Evolutionary conservation across 1,284 basidiomycete species (phyloP), one percentile per base, ranked within the genome.

Genomic region (Rhodotorula sp.): DNA sequence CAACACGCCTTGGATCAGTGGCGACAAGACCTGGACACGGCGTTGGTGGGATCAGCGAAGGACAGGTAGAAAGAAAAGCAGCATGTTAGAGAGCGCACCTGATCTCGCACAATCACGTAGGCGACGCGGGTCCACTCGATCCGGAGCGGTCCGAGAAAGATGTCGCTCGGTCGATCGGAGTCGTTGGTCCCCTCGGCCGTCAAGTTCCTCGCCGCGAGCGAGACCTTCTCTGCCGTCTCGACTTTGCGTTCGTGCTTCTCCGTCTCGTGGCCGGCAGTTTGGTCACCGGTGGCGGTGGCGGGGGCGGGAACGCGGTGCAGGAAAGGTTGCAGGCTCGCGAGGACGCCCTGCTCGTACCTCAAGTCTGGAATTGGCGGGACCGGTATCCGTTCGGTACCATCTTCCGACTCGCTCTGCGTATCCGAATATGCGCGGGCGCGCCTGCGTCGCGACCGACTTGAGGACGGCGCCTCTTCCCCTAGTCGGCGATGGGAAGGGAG

Each of bases 21-120:
- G 70, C 43, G 62, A 72, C 16, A 72, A 26, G 57, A 72, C 59
- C 70, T 72, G 62, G 5, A 21, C 23, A 23, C 5, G 31, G 47
- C 0, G 29, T 2, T 23, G 31, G 29, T 21, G n/a, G n/a, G 14
- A 21, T 57, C 31, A 63, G 54, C 20, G n/a, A n/a, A n/a, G n/a
- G n/a, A n/a, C n/a, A n/a, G n/a, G n/a, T n/a, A n/a, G n/a, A n/a
- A n/a, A n/a, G n/a, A n/a, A n/a, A n/a, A n/a, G n/a, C n/a, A n/a
- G n/a, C n/a, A n/a, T n/a, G n/a, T n/a, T n/a, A n/a, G n/a, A n/a
- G n/a, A n/a, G n/a, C n/a, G n/a, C n/a, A 70, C 69, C 62, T 74
- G 72, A 60, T 74, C 72, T 31, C 72, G 63, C 20, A 69, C 8
- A 20, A 74, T 47, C 5, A 74, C 67, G 62, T 74, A 74, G 21